Base-by-base conservation (phyloP, 1,139 yeast species). In the Nakaseomyces glabratus region DNA sequence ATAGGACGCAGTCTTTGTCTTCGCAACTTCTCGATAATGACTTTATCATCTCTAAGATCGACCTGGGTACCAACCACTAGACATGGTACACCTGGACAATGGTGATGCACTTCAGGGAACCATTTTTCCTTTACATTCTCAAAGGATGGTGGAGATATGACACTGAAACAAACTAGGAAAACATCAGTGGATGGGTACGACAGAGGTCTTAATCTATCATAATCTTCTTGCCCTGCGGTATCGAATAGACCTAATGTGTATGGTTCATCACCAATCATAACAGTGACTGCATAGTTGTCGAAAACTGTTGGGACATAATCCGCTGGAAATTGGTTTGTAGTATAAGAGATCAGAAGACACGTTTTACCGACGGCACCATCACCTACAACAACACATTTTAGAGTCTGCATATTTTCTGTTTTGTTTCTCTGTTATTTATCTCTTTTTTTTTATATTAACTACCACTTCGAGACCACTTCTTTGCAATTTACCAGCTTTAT, bases 151-250 rank as follows among this genome's bases (percentile, higher is more conserved):
- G 96, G 97, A 23, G 95, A 84, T 45, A 90, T 82, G 39, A 86
- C 95, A 32, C 93, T 78, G 62, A 86, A 86, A 61, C 96, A 86
- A 37, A 85, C 93, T 51, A 88, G 69, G 58, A 88, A 88, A 34
- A 88, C 95, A 58, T 86, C 96, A 12, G 97, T 88, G 40, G 90
- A 88, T 11, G 97, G 96, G 61, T 88, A 88, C 38, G 93, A 80
- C 49, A 88, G 70, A 9, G 97, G 97, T 63, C 97, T 82, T 57
- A 88, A 69, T 58, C 97, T 73, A 62, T 88, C 97, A 61, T 88
- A 88, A 66, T 88, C 97, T 69, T 88, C 96, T 66, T 88, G 97
- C 25, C 97, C 97, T 16, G 97, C 97, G 31, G 97, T 88, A 65
- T 88, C 97, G 58, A 86, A 88, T 43, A 88, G 68, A 9, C 96